Evolutionary conservation across 192 early-diverging fungal genomes (phyloP).

Genomic region (Chytriomyces sp.): DNA sequence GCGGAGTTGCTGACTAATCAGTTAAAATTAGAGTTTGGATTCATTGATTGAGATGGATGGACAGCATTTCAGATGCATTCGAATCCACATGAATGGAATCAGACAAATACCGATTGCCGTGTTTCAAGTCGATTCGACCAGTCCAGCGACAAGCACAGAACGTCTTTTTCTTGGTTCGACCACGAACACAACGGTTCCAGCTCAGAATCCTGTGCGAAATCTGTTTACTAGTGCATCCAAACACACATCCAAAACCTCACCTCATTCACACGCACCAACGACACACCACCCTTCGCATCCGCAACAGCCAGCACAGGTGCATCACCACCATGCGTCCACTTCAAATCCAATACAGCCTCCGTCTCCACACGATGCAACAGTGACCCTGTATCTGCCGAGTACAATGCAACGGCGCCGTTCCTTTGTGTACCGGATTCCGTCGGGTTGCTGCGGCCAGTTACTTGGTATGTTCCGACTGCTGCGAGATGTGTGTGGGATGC

Average conservation of each 20-base stretch:
- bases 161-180: constrained; percentile 51
- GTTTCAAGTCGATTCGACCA: constrained; percentile 76
- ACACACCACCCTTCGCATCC: constrained; percentile 38
- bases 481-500: constrained; percentile 24
- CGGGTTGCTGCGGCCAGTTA: constrained; percentile 28
- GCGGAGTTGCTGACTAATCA: background rate
- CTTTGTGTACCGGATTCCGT: constrained; percentile 46
- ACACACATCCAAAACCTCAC: constrained; percentile 16
- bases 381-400: constrained; percentile 34
- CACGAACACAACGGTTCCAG: constrained; percentile 2
- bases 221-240: background rate
- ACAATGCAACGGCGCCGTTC: constrained; percentile 72
- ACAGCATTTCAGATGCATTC: too few species aligned
- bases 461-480: constrained; percentile 61
- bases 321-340: constrained; percentile 47
- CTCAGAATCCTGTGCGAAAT: too few species aligned
- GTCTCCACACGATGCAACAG: constrained; percentile 4
- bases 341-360: constrained; percentile 56
- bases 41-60: too few species aligned
- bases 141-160: constrained; percentile 85
- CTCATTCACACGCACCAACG: constrained; percentile 23
- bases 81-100: too few species aligned
- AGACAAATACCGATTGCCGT: too few species aligned
- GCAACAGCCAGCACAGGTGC: constrained; percentile 33
- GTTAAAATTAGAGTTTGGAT: too few species aligned